phyloP scores from a whole-genome alignment of 2,329 filamentous ascomycete species.

The Sphaceloma murrayae region DNA sequence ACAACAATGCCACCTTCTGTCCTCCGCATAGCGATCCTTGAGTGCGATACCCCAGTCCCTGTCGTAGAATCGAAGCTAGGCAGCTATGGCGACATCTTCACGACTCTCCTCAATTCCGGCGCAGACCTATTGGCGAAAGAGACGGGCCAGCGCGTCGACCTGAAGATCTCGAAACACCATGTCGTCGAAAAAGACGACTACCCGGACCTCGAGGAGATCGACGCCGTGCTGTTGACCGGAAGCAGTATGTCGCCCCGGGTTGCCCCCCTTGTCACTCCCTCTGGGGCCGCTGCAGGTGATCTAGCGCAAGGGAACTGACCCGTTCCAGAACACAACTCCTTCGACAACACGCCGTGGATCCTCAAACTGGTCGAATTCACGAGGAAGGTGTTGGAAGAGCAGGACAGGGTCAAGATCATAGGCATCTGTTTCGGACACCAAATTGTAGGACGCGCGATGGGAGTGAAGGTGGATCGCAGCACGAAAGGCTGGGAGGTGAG shows the following conservation, averaged over 20 bases:
- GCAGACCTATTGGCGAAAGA: conserved; percentile 27
- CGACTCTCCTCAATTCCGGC: conserved; percentile 42
- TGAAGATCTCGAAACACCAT: conserved; percentile 58
- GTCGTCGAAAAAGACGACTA: conserved; percentile 60
- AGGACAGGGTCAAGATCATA: conserved; percentile 58
- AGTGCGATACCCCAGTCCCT: conserved; percentile 70
- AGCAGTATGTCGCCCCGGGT: conserved; percentile 29
- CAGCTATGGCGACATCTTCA: conserved; percentile 58
- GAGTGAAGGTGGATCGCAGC: conserved; percentile 55
- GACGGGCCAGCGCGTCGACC: conserved; percentile 24
- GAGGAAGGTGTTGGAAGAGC: conserved; percentile 46
- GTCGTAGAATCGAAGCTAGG: conserved; percentile 55
- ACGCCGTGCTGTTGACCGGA: conserved; percentile 76
- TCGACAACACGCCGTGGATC: conserved; percentile 68
- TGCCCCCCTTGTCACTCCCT: no score
- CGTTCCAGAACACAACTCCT: conserved; percentile 56
- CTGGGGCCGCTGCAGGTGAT: not conserved
- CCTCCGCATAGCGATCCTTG: conserved; percentile 74
- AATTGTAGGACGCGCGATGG: conserved; percentile 66
- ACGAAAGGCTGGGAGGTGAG: conserved; percentile 72
- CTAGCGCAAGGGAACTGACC: conserved; percentile 16
- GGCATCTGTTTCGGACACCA: conserved; percentile 85
- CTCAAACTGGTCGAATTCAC: conserved; percentile 61
- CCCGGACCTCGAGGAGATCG: conserved; percentile 62
- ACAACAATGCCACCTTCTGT: conserved; percentile 18